Evolutionary conservation across 176 grass and related monocot genomes (phyloP), one percentile per base, ranked within the genome.

Genomic region (Aegilops bicornis): DNA sequence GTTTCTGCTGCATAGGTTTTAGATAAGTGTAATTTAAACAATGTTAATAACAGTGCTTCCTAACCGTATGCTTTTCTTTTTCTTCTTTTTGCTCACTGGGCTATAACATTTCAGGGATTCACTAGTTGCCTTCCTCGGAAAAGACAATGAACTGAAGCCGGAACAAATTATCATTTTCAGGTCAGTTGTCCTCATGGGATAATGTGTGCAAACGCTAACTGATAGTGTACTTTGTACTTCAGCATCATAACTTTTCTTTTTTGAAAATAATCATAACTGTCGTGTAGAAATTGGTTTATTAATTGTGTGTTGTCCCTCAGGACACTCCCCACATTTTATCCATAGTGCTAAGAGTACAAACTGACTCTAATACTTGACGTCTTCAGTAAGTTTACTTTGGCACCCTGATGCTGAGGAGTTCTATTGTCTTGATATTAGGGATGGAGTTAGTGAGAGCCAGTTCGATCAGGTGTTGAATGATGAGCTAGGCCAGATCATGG

Each of bases 381-480:
- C 40, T 0, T 2, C 39, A 47, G n/a, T 74, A 74, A 74, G 47
- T 84, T 79, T 75, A 62, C 56, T 79, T 63, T n/a, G 77, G 10
- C 20, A 3, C 35, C 7, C 35, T 63, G 3, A 15, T 61, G 43
- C 36, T 72, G 36, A 77, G 0, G 4, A 39, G 36, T 79, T 62
- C 1, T 62, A 0, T 36, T 61, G 7, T 63, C 19, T 33, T 65
- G 10, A 33, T 64, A 77, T 25, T 77, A 93, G 94, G 82, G 89
- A 88, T 82, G 91, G 94, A 15, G 94, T 96, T 66, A 48, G 87
- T 16, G 94, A 93, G 84, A n/a, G 82, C 59, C 89, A 93, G 63
- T 97, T 97, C 79, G 88, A 66, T 73, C 58, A 85, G 33, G 94
- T 97, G 36, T 75, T 97, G n/a, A 84, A 88, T 56, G 68, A 66